Evolutionary conservation across 306 rosid genomes (phyloP), one percentile per base, ranked within the genome.

Genomic region (Medicago lupulina): DNA sequence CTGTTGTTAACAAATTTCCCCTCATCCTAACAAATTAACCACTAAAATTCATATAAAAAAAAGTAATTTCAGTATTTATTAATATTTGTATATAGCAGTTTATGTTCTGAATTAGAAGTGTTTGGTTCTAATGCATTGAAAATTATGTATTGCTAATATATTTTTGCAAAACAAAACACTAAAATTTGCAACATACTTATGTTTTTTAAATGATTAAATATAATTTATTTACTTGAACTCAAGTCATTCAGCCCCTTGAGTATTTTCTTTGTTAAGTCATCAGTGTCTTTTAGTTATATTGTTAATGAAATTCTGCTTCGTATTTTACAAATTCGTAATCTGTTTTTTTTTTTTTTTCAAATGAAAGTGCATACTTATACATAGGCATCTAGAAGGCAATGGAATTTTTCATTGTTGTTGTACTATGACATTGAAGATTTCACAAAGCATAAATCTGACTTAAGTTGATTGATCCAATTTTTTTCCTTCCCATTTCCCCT

Each of bases 401-500:
- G 46, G 25, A 60, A 15, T 38, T 76, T 28, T 54, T 69, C 36
- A 41, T 76, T 13, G 46, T 41, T 83, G 31, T 9, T 0, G 79
- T 64, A 54, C 25, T 54, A 65, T 82, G 54, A 58, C 36, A 31
- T 53, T 50, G 39, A 71, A 16, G 49, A 28, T 66, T 60, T 54
- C 47, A 49, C 63, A 16, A 66, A 60, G 18, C 59, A 51, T 72
- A 47, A 73, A 49, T 76, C 61, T 15, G 31, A 25, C 71, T 73
- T 25, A 67, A 41, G 21, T 71, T 76, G 54, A 79, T 63, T 54
- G 40, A 50, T 58, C 67, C 51, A 6, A 72, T 44, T 31, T 57
- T 15, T 59, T 9, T 25, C 2, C 23, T 55, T 9, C 44, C 59
- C 34, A 60, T 15, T 72, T 76, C 64, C 73, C 74, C 60, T 54